phyloP scores from a whole-genome alignment of 2,329 filamentous ascomycete species.

The Ascosphaera apis region DNA sequence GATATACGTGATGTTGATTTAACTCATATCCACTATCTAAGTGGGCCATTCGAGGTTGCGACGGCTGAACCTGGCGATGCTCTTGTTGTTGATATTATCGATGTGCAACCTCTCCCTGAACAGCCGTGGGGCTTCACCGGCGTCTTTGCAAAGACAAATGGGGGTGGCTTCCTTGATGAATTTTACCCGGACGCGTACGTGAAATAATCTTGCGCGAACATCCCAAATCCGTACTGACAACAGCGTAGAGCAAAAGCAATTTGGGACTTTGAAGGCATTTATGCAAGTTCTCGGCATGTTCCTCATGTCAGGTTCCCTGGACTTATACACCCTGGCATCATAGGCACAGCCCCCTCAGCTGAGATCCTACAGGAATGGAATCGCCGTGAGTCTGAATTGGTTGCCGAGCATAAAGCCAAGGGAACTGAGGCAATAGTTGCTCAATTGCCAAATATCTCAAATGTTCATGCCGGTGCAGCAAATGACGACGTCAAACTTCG shows the following conservation, averaged over 20 bases:
- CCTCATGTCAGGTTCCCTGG: constrained; percentile 72
- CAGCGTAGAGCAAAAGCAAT: constrained; percentile 38
- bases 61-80: constrained; percentile 67
- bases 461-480: constrained; percentile 48
- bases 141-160: constrained; percentile 56
- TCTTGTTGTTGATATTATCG: constrained; percentile 71
- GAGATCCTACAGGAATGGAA: constrained; percentile 69
- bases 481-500: constrained; percentile 34
- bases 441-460: constrained; percentile 47
- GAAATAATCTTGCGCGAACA: background rate
- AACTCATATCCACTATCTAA: constrained; percentile 67
- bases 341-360: constrained; percentile 66
- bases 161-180: constrained; percentile 73
- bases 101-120: constrained; percentile 70
- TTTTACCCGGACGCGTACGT: constrained; percentile 58
- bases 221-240: background rate
- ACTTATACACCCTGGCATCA: constrained; percentile 74
- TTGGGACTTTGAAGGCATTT: constrained; percentile 56
- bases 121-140: constrained; percentile 82
- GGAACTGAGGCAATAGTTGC: constrained; percentile 46
- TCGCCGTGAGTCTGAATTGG: constrained; percentile 55
- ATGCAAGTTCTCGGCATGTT: constrained; percentile 68
- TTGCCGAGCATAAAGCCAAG: constrained; percentile 36
- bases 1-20: constrained; percentile 69
- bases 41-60: constrained; percentile 71